A percentile compares a stretch with the other conserved stretches of the same genome.
These are phyloP conservation scores for Tulasnella sp. DNA, from an alignment of 768 basidiomycete species.

Conservation along the genomic window DNA sequence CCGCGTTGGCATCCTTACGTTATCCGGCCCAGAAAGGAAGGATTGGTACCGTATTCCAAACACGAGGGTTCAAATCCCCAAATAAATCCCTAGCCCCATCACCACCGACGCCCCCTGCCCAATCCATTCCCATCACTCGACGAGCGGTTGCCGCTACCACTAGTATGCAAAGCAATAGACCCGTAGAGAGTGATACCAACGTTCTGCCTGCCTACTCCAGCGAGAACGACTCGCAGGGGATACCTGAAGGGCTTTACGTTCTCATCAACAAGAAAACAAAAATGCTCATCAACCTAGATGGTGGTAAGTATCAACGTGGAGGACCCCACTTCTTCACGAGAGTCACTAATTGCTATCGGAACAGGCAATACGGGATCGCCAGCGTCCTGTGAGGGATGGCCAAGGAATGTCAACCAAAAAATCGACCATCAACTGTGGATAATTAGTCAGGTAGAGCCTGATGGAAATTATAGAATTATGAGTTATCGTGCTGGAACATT, in stretches of 20 bases:
- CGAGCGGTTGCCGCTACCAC: background rate
- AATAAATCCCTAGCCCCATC: background rate
- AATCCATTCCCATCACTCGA: too few species aligned
- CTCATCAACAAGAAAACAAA: background rate
- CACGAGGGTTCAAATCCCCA: background rate
- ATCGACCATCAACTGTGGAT: background rate
- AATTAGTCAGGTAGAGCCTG: background rate
- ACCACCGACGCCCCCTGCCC: background rate
- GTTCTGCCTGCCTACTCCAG: background rate
- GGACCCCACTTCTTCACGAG: background rate
- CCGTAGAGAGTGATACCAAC: background rate
- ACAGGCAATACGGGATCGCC: background rate
- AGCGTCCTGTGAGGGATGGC: background rate
- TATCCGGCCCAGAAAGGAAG: background rate
- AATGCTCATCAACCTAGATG: background rate
- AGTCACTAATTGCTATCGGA: background rate
- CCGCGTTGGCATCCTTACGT: background rate
- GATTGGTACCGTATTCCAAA: background rate
- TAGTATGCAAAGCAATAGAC: background rate
- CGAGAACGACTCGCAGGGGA: background rate
- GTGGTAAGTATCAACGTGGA: background rate
- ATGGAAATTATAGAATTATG: background rate
- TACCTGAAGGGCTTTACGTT: background rate
- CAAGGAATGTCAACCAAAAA: background rate
- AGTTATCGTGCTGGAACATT: background rate